Base-by-base conservation (phyloP, 1,284 basidiomycete genomes). In the Cryptococcus neoformans region DNA sequence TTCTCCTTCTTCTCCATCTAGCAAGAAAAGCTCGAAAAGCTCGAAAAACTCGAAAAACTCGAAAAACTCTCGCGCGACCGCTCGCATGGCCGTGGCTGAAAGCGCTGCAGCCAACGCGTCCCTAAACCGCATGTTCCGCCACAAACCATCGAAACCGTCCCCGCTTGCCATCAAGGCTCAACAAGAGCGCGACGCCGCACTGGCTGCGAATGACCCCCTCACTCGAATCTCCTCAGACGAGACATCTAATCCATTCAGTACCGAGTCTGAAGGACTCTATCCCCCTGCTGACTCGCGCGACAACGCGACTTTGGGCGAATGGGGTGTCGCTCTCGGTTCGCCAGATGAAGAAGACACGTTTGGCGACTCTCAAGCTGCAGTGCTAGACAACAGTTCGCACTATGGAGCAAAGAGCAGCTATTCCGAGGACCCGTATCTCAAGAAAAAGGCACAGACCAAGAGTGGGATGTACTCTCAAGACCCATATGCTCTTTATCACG, bases 131-230 rank as follows among this genome's bases (percentile, higher is more conserved):
- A 60, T 56, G 1, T 59, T 62, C 28, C 62, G 72, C 41, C 72
- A 74, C 59, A 65, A 68, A 54, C 74, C 76, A 0, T 66, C 68
- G 17, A 73, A 74, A 54, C 74, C 76, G 2, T 70, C 67, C 6
- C 76, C 76, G 2, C 63, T 77, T n/a, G 72, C 74, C 35, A 35
- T 69, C 11, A 57, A 54, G n/a, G 64, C 62, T 6, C 48, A 44
- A 40, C 51, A 57, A 34, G 48, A 62, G 40, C 39, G 41, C 4
- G 49, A 54, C 21, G 50, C 42, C 6, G 47, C 35, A 9, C 49
- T 50, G 12, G 54, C 39, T 37, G 54, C 48, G 14, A 36, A 34
- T 12, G 38, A 10, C 12, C 21, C 21, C 12, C 17, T 17, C 21
- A 28, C 3, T 28, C 28, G 28, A 28, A 28, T 28, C 28, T 28